Evolutionary conservation across 1,284 basidiomycete species (phyloP), one percentile per base, ranked within the genome.

Genomic region (Rhodotorula glutinis): DNA sequence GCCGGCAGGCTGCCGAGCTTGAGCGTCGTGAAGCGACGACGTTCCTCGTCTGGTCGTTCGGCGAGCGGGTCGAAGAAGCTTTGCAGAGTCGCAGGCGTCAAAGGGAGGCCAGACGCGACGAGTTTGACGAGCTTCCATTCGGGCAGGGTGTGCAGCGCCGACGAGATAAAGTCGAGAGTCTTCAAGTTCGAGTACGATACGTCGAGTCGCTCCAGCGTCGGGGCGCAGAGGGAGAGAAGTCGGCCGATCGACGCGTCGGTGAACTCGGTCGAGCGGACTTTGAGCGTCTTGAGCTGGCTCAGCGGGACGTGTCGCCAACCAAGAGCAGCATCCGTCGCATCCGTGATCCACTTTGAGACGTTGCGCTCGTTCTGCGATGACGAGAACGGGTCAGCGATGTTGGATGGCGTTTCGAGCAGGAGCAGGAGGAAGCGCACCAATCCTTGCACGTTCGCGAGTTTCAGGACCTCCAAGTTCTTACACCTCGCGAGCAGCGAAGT

Each of bases 251-350:
- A 67, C 29, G 65, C 49, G 49, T 75, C 75, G 21, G 69, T 67
- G 17, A 74, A 19, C 41, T 72, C 67, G 27, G 75, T 76, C 3
- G 67, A 66, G 21, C 73, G 69, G 43, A 76, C 65, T 33, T 76
- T 76, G 51, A 76, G 69, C 2, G 64, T 71, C 2, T 53, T 63
- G 1, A 76, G 69, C 33, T 65, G 65, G 5, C 70, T 70, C n/a
- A 75, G 62, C 14, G 71, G 69, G n/a, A 68, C 33, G 51, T 71
- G 69, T 1, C 62, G 65, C 53, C 52, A 67, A 10, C 62, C 62
- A 17, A 57, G 10, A 1, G 68, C 65, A 2, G 58, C 65, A 7
- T 59, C 56, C 47, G 65, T 70, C 33, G 67, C 53, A 3, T 67
- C 63, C 21, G 66, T 63, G 29, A 75, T 53, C 25, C 73, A 59